Evolutionary conservation across 345 rosid genomes (phyloP), one percentile per base, ranked within the genome.

Genomic region (Hibiscus tridactylites): DNA sequence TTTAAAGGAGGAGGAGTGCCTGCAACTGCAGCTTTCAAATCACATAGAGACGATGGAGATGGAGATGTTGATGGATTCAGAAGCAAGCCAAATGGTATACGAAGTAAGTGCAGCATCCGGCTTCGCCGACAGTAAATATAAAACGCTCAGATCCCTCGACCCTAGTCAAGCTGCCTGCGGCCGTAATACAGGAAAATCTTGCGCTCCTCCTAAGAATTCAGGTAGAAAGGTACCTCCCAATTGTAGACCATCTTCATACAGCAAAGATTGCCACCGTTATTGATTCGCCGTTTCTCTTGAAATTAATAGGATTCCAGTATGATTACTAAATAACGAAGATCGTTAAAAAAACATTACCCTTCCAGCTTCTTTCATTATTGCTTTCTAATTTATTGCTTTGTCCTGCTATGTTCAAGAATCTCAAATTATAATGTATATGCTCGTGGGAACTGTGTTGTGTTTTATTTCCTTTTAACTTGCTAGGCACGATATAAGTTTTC

Each of bases 191-290:
- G 28, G 16, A 24, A 37, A 17, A 8, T 1, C 53, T 19, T 64
- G 68, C n/a, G 0, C 0, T 2, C 29, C 68, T 10, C 0, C 0
- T 0, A 10, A 2, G 0, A 42, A 64, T 64, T 0, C 31, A 13
- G n/a, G 31, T 3, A 19, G 0, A 3, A 64, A 39, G 31, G 33
- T 42, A 37, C 31, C 68, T 64, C 68, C 68, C 19, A 39, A 64
- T 19, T 64, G 68, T 64, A 0, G 52, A 17, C n/a, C 19, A 29
- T 0, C 2, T 4, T 60, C 9, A 1, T 64, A 39, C 52, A 64
- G 0, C 68, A 64, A 19, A 39, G 52, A 39, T 13, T 61, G 65
- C 65, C 21, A 1, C 21, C 19, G 64, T 31, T 31, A 37, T 37
- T 37, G 42, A 37, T 37, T 37, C 42, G 9, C 42, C 8, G 42